phyloP scores from a whole-genome alignment of 345 rosid species.

The Turnera subulata region DNA sequence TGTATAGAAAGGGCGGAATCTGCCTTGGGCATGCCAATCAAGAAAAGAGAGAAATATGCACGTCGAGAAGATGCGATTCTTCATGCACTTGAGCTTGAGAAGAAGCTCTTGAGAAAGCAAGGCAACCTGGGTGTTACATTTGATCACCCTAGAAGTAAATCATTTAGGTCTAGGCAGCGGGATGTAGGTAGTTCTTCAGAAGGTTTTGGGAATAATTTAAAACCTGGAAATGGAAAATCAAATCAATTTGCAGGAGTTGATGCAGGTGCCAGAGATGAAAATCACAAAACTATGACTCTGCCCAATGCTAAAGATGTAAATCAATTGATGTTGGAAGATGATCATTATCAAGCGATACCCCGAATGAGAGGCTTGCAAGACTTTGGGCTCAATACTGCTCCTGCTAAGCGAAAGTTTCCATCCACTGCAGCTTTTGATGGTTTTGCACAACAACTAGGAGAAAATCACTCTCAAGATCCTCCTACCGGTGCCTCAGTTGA shows the following conservation, averaged over 20 bases:
- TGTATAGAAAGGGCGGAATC: conserved; percentile 90
- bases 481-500: conserved; percentile 42
- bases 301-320: conserved; percentile 31
- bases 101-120: conserved; percentile 54
- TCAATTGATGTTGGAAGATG: conserved; percentile 34
- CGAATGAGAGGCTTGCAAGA: conserved; percentile 91
- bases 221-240: conserved; percentile 28
- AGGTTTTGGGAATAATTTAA: conserved; percentile 35
- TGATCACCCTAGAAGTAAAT: conserved; percentile 32
- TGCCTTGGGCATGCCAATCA: conserved; percentile 64
- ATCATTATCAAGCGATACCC: conserved; percentile 45
- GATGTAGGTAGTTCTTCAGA: conserved; percentile 38
- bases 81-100: conserved; percentile 98
- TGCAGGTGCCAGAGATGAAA: conserved; percentile 29
- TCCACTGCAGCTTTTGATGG: conserved; percentile 45
- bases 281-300: conserved; percentile 8
- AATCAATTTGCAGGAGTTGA: conserved; percentile 30
- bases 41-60: conserved; percentile 98
- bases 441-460: conserved; percentile 35
- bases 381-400: conserved; percentile 58
- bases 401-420: conserved; percentile 53
- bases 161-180: conserved; percentile 37
- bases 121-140: conserved; percentile 32
- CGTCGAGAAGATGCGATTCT: conserved; percentile 99
- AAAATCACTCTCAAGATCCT: conserved; percentile 40